phyloP scores from a whole-genome alignment of 495 filamentous ascomycete genomes.

The Margaritispora aquatica region DNA sequence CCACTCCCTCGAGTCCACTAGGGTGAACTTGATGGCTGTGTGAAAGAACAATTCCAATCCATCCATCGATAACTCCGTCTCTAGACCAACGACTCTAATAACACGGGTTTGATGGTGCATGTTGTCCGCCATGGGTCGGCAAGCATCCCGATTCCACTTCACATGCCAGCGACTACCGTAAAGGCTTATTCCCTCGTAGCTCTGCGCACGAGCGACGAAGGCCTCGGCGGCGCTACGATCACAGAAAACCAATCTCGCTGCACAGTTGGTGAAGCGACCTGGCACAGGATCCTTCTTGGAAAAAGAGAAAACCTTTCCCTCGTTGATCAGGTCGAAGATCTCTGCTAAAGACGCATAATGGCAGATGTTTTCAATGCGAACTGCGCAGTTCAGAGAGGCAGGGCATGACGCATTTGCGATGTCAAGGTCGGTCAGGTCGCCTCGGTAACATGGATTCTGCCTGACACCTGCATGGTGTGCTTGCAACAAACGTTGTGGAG shows the following conservation, averaged over 20 bases:
- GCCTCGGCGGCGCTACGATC: background rate
- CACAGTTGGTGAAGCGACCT: background rate
- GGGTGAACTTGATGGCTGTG: background rate
- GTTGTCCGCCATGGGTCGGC: background rate
- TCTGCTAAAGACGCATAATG: background rate
- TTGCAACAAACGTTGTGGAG: background rate
- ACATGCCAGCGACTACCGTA: background rate
- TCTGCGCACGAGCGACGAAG: background rate
- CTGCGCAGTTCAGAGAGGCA: constrained; percentile 1
- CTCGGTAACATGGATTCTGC: background rate
- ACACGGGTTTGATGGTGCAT: background rate
- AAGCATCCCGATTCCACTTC: background rate
- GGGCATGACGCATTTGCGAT: background rate
- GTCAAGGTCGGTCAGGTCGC: background rate
- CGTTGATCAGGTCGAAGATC: background rate
- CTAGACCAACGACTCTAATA: background rate
- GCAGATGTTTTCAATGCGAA: constrained; percentile 3
- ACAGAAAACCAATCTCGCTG: background rate
- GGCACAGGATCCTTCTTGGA: background rate
- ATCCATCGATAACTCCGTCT: background rate
- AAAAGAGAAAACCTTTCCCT: background rate
- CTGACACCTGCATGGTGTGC: background rate
- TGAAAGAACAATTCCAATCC: background rate
- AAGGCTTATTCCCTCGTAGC: background rate
- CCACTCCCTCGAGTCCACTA: background rate